phyloP scores from a whole-genome alignment of 1,284 basidiomycete genomes.

The Amylostereum chailletii region DNA sequence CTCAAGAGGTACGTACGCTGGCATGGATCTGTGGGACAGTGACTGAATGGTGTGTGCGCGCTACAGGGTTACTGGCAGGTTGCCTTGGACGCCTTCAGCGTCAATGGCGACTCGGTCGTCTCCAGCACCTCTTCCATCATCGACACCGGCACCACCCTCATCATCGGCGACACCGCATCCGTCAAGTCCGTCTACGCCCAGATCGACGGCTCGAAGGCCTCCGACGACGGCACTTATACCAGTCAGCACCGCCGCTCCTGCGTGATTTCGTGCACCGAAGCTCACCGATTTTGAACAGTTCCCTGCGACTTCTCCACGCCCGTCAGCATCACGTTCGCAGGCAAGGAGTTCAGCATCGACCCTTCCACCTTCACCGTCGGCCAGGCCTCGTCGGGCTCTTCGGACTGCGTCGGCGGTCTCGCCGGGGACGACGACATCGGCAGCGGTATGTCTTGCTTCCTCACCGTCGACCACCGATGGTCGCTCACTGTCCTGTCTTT shows the following conservation, averaged over 20 bases:
- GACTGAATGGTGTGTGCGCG: neutral
- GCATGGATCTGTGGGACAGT: neutral
- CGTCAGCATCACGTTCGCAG: constrained; percentile 15
- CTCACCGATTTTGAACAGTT: constrained; percentile 6
- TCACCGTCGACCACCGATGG: too few species aligned
- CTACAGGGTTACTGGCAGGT: constrained; percentile 19
- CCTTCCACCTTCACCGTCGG: constrained; percentile 19
- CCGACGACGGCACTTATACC: constrained; percentile 5
- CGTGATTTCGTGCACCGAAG: neutral
- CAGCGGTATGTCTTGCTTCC: too few species aligned
- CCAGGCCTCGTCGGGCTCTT: constrained; percentile 5
- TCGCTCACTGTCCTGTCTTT: neutral
- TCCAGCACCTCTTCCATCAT: constrained; percentile 4
- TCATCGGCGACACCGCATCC: constrained; percentile 3
- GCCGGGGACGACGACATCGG: constrained; percentile 5
- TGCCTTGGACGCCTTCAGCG: constrained; percentile 10
- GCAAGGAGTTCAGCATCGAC: constrained; percentile 14
- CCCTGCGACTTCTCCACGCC: constrained; percentile 16
- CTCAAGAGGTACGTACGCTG: constrained; percentile 10
- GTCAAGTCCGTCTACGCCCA: neutral
- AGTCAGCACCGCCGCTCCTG: neutral
- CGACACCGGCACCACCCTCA: constrained; percentile 3
- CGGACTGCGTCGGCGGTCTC: constrained; percentile 14
- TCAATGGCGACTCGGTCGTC: constrained; percentile 10
- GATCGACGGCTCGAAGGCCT: neutral